phyloP scores from a whole-genome alignment of 2,329 filamentous ascomycete species.

The Massarina eburnea region DNA sequence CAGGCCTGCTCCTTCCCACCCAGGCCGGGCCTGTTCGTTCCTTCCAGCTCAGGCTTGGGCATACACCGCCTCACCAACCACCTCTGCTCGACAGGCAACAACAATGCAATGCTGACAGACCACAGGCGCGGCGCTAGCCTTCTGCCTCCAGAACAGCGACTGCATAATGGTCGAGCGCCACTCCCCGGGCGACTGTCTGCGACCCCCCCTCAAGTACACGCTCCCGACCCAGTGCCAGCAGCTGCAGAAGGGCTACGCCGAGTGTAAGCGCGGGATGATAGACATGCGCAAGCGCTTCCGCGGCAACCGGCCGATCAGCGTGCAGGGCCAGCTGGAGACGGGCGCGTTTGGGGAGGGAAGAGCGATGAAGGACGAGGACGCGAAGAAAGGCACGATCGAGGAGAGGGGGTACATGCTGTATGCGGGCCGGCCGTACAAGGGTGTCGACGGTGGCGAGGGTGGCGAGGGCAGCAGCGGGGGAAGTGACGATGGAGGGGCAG shows the following conservation, averaged over 20 bases:
- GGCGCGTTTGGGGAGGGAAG: slow-evolving; percentile 34
- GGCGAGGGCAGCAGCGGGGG: slow-evolving; percentile 15
- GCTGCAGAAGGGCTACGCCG: slow-evolving; percentile 83
- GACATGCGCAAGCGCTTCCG: slow-evolving; percentile 99
- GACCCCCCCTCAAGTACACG: slow-evolving; percentile 75
- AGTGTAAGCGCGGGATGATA: slow-evolving; percentile 94
- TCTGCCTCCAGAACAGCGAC: slow-evolving; percentile 94
- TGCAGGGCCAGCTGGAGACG: slow-evolving; percentile 35
- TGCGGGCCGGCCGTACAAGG: slow-evolving; percentile 35
- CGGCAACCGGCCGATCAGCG: slow-evolving; percentile 79
- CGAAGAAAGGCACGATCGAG: slow-evolving; percentile 39
- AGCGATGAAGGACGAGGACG: slow-evolving; percentile 30
- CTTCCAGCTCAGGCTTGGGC: no score
- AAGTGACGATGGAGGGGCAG: slow-evolving; percentile 20
- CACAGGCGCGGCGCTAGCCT: slow-evolving; percentile 83
- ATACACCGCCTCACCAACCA: no score
- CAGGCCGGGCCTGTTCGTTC: no score
- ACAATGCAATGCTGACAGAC: background rate
- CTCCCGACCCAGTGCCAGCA: slow-evolving; percentile 89
- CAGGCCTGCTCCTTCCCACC: no score
- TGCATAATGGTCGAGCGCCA: slow-evolving; percentile 93
- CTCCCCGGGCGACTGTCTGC: slow-evolving; percentile 83
- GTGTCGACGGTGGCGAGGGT: slow-evolving; percentile 16
- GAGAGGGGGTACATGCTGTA: slow-evolving; percentile 45
- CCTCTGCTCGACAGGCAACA: background rate